phyloP scores from a whole-genome alignment of 2,329 filamentous ascomycete genomes.

The Epichloe amarillans region DNA sequence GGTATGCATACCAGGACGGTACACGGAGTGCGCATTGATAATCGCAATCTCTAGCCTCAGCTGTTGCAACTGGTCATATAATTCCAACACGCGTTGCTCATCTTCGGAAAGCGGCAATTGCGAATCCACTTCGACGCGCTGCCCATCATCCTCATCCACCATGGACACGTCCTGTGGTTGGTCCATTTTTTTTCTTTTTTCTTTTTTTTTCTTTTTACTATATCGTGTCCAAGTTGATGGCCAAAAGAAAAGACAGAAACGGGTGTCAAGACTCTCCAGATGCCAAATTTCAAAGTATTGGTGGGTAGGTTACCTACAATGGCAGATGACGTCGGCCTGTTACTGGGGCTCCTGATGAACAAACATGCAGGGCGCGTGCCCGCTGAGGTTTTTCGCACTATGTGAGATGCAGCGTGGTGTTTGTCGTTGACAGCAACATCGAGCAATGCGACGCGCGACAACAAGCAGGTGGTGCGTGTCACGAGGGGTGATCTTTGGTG shows the following conservation, averaged over 20 bases:
- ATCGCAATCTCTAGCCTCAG: constrained; percentile 60
- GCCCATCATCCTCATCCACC: constrained; percentile 8
- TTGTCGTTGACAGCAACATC: neutral
- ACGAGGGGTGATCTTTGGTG: neutral
- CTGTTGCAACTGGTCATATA: constrained; percentile 60
- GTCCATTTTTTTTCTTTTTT: neutral
- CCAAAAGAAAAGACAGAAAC: too few species aligned
- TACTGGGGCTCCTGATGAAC: too few species aligned
- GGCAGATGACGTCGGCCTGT: too few species aligned
- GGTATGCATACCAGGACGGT: constrained; percentile 20
- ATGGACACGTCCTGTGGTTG: constrained; percentile 14
- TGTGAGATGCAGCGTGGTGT: neutral
- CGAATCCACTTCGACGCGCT: constrained; percentile 19
- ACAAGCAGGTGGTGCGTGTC: neutral
- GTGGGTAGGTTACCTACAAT: too few species aligned
- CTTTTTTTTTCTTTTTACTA: too few species aligned
- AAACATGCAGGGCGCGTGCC: too few species aligned
- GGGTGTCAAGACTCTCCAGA: too few species aligned
- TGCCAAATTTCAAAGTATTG: too few species aligned
- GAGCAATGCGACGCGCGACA: neutral
- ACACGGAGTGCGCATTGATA: constrained; percentile 34
- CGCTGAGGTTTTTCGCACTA: neutral
- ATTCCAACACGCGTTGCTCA: constrained; percentile 52
- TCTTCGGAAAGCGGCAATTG: constrained; percentile 46
- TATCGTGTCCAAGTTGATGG: too few species aligned